Evolutionary conservation across 169 alveolate genomes (phyloP).

Genomic region (Perkinsus olseni): DNA sequence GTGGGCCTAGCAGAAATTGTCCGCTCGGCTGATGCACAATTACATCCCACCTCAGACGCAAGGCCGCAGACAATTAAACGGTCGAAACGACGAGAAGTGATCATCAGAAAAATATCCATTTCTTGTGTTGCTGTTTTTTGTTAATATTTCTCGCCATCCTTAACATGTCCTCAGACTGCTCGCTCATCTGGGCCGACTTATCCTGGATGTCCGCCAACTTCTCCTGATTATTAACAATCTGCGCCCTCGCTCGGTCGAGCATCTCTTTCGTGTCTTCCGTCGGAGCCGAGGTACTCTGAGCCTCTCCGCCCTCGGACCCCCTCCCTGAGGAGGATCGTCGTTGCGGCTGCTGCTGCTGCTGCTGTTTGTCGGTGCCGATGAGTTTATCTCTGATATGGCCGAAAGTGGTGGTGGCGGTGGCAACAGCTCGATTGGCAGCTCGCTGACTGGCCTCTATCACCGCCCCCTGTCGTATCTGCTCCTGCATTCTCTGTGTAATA

Average conservation of each 20-base stretch:
- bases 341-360: not conserved
- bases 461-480: not conserved
- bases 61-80: too few relatives aligned
- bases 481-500: not conserved
- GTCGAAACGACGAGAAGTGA: too few relatives aligned
- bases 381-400: not conserved
- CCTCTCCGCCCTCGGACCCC: not conserved
- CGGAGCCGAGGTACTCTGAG: not conserved
- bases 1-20: too few relatives aligned
- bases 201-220: not conserved
- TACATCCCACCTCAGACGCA: too few relatives aligned
- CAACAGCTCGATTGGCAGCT: not conserved
- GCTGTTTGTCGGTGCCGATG: not conserved
- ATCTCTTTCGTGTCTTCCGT: not conserved
- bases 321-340: not conserved
- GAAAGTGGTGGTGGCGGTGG: not conserved
- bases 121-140: not conserved
- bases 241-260: not conserved
- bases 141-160: not conserved
- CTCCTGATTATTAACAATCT: not conserved
- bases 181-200: not conserved
- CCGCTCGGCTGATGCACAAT: too few relatives aligned
- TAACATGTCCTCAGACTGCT: not conserved
- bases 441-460: not conserved
- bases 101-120: not conserved